phyloP scores from a whole-genome alignment of 2,329 filamentous ascomycete species.

The Dendryphion nanum region DNA sequence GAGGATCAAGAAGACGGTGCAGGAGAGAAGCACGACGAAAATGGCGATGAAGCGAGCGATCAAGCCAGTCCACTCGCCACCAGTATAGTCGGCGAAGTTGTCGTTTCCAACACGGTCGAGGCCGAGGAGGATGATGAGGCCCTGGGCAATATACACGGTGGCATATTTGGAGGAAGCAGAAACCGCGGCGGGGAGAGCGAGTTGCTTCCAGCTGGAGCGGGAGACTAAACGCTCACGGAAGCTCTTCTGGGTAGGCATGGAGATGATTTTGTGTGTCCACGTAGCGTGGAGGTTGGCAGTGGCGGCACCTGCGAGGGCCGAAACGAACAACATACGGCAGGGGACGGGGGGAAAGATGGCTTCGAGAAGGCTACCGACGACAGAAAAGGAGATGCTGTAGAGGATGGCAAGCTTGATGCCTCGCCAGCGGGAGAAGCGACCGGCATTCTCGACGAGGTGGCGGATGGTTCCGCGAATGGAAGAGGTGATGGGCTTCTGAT shows the following conservation, averaged over 20 bases:
- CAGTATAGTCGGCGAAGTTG: constrained; percentile 33
- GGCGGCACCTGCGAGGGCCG: constrained; percentile 58
- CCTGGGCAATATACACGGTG: constrained; percentile 53
- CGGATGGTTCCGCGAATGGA: constrained; percentile 57
- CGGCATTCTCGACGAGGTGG: constrained; percentile 63
- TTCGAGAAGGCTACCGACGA: constrained; percentile 47
- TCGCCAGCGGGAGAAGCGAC: constrained; percentile 67
- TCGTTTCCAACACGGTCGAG: constrained; percentile 35
- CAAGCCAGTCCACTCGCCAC: constrained; percentile 30
- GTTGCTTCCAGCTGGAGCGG: constrained; percentile 64
- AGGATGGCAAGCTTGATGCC: constrained; percentile 56
- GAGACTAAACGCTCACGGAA: constrained; percentile 68
- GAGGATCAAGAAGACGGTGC: constrained; percentile 69
- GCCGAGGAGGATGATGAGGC: constrained; percentile 34
- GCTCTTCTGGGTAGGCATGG: constrained; percentile 59
- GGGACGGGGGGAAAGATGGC: constrained; percentile 40
- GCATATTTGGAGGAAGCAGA: constrained; percentile 59
- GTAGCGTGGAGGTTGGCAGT: constrained; percentile 68
- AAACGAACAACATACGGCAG: constrained; percentile 51
- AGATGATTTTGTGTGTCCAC: constrained; percentile 87
- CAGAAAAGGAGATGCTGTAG: constrained; percentile 31
- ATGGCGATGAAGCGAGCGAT: constrained; percentile 45
- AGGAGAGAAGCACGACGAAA: constrained; percentile 43
- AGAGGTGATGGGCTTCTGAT: constrained; percentile 60
- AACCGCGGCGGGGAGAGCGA: constrained; percentile 65